phyloP scores from a whole-genome alignment of 768 basidiomycete genomes.

The Phanerochaete sordida region DNA sequence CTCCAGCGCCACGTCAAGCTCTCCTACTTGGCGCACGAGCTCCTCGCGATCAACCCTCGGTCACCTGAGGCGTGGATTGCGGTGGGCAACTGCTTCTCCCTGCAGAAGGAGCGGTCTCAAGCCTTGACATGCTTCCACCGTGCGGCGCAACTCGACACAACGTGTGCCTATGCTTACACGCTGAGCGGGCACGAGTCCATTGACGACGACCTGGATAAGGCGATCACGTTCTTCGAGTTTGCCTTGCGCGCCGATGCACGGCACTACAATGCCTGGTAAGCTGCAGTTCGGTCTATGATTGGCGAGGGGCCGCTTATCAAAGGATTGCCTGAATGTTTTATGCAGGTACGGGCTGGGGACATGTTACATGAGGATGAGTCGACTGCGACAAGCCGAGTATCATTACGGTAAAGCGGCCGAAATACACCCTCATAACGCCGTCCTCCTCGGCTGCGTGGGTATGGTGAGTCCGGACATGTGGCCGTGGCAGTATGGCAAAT shows the following conservation, averaged over 20 bases:
- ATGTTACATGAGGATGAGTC: slow-evolving; percentile 93
- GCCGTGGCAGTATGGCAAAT: not conserved
- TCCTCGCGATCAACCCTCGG: slow-evolving; percentile 80
- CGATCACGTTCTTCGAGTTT: slow-evolving; percentile 86
- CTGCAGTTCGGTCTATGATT: slow-evolving; percentile 20
- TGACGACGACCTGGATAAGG: slow-evolving; percentile 92
- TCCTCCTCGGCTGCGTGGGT: slow-evolving; percentile 94
- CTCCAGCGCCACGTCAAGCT: slow-evolving; percentile 79
- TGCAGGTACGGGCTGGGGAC: slow-evolving; percentile 97
- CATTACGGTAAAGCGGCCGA: slow-evolving; percentile 90
- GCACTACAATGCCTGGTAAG: slow-evolving; percentile 98
- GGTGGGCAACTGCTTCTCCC: slow-evolving; percentile 91
- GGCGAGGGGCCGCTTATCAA: slow-evolving; percentile 9
- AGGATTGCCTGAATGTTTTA: slow-evolving; percentile 7
- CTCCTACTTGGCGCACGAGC: slow-evolving; percentile 90
- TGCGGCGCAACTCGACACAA: slow-evolving; percentile 84
- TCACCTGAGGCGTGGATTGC: slow-evolving; percentile 94
- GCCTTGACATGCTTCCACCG: slow-evolving; percentile 93
- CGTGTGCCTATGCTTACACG: slow-evolving; percentile 94
- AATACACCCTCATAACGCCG: slow-evolving; percentile 93
- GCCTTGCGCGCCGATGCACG: slow-evolving; percentile 88
- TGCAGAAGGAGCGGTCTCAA: slow-evolving; percentile 91
- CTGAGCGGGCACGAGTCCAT: slow-evolving; percentile 96
- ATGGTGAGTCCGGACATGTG: slow-evolving; percentile 61
- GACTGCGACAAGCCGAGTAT: slow-evolving; percentile 90